A percentile compares a stretch with the other conserved stretches of the same genome.
phyloP scores from a whole-genome alignment of 768 basidiomycete species.

The Crepidotus variabilis region DNA sequence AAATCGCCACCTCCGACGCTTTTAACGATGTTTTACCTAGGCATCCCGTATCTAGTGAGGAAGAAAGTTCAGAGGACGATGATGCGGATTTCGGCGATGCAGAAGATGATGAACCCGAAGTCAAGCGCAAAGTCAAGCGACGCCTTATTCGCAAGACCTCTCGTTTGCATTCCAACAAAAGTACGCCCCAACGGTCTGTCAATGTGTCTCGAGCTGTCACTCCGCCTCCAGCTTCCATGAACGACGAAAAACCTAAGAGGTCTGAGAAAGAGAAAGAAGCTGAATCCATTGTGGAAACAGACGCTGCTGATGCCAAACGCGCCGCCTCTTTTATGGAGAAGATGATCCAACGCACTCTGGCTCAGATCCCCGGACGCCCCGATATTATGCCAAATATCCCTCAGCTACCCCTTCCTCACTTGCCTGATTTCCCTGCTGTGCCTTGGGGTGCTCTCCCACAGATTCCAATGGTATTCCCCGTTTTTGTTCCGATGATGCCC shows the following conservation, averaged over 20 bases:
- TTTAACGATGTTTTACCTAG: constrained; percentile 31
- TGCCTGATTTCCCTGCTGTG: constrained; percentile 66
- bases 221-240: constrained; percentile 16
- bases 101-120: constrained; percentile 60
- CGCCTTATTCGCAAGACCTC: constrained; percentile 32
- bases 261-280: constrained; percentile 22
- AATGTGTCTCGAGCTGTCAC: constrained; percentile 30
- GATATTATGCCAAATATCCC: constrained; percentile 42
- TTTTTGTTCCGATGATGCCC: constrained; percentile 65
- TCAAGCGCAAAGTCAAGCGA: constrained; percentile 26
- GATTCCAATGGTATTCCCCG: constrained; percentile 75
- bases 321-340: constrained; percentile 59
- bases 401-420: constrained; percentile 45
- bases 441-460: constrained; percentile 63
- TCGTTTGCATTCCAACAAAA: constrained; percentile 25
- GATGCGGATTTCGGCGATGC: constrained; percentile 69
- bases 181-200: constrained; percentile 25
- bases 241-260: constrained; percentile 8
- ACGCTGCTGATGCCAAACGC: constrained; percentile 40
- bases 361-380: constrained; percentile 56
- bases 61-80: constrained; percentile 29
- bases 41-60: constrained; percentile 22
- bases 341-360: constrained; percentile 73
- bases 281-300: constrained; percentile 10
- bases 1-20: constrained; percentile 49